Conservation (phyloP, 208 protist species). For the Trypanosoma boissoni region DNA sequence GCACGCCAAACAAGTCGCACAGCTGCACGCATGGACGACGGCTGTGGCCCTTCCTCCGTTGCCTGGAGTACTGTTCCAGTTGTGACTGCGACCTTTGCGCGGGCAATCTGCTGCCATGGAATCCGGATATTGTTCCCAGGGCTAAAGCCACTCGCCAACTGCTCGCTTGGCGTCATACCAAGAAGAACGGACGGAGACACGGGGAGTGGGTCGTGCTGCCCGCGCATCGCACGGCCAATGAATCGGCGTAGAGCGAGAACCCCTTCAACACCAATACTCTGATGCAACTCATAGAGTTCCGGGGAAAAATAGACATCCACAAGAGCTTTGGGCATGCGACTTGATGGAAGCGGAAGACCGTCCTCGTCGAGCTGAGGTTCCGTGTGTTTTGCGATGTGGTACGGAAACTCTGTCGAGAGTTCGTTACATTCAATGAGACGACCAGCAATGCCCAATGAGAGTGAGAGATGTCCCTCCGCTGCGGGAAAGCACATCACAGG, state of each 20-base stretch:
- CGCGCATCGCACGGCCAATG: conserved; percentile 69
- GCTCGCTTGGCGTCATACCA: conserved; percentile 27
- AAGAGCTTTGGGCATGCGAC: conserved; percentile 46
- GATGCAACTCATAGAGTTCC: conserved; percentile 68
- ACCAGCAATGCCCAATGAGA: conserved; percentile 81
- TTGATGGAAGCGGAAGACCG: conserved; percentile 3
- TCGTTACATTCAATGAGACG: conserved; percentile 57
- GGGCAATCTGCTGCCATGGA: conserved; percentile 52
- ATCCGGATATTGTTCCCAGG: conserved; percentile 34
- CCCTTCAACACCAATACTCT: conserved; percentile 52
- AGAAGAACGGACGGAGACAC: conserved; percentile 61
- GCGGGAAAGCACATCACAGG: conserved; percentile 52
- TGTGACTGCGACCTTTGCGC: conserved; percentile 40
- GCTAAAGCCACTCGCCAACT: conserved; percentile 26
- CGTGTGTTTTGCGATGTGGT: conserved; percentile 74
- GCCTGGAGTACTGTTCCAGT: conserved; percentile 50
- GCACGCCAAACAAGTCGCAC: conserved; percentile 66
- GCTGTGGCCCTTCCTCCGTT: conserved; percentile 17
- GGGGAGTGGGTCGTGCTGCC: conserved; percentile 73
- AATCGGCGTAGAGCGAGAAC: conserved; percentile 63
- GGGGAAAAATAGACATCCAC: conserved; percentile 87
- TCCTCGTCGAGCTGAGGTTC: conserved; percentile 13
- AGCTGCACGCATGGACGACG: conserved; percentile 48
- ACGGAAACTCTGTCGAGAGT: conserved; percentile 71
- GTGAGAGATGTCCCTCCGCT: conserved; percentile 62